Evolutionary conservation across 75 land plant species (phyloP), one percentile per base, ranked within the genome.

Genomic region (Cryptomeria japonica): DNA sequence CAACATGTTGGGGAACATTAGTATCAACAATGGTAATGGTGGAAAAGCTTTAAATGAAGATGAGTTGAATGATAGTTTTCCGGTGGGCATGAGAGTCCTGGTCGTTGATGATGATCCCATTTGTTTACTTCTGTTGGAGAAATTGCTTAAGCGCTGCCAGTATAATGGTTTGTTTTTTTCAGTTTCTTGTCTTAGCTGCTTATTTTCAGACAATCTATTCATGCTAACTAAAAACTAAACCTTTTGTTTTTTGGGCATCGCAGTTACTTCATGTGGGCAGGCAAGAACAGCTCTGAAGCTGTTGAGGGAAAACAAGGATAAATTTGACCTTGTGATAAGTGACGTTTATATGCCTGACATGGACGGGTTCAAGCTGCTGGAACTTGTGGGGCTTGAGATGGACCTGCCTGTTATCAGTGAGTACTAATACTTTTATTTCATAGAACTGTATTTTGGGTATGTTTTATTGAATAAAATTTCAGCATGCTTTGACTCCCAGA

Each of bases 261-360:
- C 94, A 96, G 98, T 97, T n/a, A 97, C 98, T 32, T 89, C 95
- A 34, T 92, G 94, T 37, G 90, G 72, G 68, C 92, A 92, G 75
- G 97, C 98, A 9, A 85, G 88, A 6, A 86, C 75, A 3, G 98
- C 98, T 2, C 90, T 97, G 87, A 86, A 90, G 42, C 86, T 96
- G 85, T 84, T 97, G 90, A 91, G 99, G 88, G 96, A 97, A 85
- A 94, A 94, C 88, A 95, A 86, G 72, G 89, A 95, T 87, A 87
- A 92, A 39, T 97, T 93, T 85, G 97, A 97, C 84, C 91, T 97
- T 53, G 95, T 97, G 53, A 94, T 97, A 85, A 97, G 96, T 75
- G 99, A 97, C 87, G 99, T 97, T 3, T 90, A 94, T 85, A 97
- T 97, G 98, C 98, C 98, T 1, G 97, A 96, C 88, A 97, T 97